Base-by-base conservation (phyloP, 2,329 filamentous ascomycete genomes). In the Hypoxylon rubiginosum region DNA sequence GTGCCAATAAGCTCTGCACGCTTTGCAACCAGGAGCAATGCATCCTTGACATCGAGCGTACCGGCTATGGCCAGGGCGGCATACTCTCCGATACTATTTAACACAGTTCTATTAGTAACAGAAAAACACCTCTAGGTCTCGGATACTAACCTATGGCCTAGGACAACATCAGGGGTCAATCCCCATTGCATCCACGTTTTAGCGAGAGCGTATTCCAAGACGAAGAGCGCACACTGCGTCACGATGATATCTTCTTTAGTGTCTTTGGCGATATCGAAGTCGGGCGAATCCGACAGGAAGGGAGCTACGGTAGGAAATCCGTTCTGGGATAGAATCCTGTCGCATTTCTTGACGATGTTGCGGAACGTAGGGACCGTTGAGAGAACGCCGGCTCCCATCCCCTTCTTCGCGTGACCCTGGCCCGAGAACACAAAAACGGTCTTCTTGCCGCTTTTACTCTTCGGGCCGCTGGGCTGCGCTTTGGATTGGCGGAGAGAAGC, bases 211-310 rank as follows among this genome's bases (percentile, higher is more conserved):
- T 76, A 78, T 62, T 81, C 76, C 1, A 79, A 9, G 2, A 76
- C 68, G 48, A 80, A 78, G 13, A 75, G 68, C 1, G 72, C 71
- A 9, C 69, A 71, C 19, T 80, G 78, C 0, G 73, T 62, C 4
- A 68, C 46, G 8, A 76, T 64, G 1, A 73, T 58, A 24, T 73
- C 63, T 0, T 60, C 21, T 9, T 69, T 61, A 6, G 43, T 8
- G 56, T 57, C 0, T 17, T 49, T 15, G 11, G 7, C 28, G 65
- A 43, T 26, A 70, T 15, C 61, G 3, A 76, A 52, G n/a, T 46
- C 62, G 8, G 64, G 19, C 2, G 54, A 59, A 2, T 64, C 84
- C 3, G 82, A 79, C n/a, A 86, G 81, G 11, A 86, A 32, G 73
- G 74, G 67, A 17, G 73, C 30, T 6, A 78, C 69, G 19, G 70